These are phyloP conservation scores for Cercospora sp. DNA, from an alignment of 2,329 filamentous ascomycete species.

Conservation along the genomic window DNA sequence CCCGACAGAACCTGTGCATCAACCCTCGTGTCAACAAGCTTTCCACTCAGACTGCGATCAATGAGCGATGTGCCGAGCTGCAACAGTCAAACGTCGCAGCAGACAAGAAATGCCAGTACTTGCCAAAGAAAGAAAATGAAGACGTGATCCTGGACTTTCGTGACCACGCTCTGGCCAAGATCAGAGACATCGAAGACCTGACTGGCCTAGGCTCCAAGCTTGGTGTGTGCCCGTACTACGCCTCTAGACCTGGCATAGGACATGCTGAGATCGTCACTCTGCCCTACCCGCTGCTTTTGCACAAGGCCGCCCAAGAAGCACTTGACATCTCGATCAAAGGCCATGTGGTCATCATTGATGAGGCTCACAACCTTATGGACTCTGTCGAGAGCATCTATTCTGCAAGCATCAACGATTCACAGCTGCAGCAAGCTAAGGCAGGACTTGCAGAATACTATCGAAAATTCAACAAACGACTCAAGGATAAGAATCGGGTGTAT, in stretches of 20 bases:
- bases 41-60: conserved; percentile 74
- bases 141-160: conserved; percentile 75
- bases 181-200: conserved; percentile 93
- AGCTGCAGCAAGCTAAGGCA: conserved; percentile 69
- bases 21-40: conserved; percentile 78
- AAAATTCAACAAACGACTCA: conserved; percentile 83
- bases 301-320: conserved; percentile 83
- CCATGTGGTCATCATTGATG: conserved; percentile 92
- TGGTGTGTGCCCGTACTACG: conserved; percentile 91
- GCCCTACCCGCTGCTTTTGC: conserved; percentile 86
- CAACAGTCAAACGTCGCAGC: conserved; percentile 68
- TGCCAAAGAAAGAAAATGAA: conserved; percentile 76
- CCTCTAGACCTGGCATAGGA: conserved; percentile 79
- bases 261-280: conserved; percentile 79
- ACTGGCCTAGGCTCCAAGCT: conserved; percentile 74
- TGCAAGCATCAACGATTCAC: conserved; percentile 69
- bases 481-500: conserved; percentile 88
- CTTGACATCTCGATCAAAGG: conserved; percentile 81
- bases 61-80: conserved; percentile 86
- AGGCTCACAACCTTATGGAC: conserved; percentile 97
- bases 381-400: conserved; percentile 87
- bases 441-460: conserved; percentile 82
- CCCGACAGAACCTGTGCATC: conserved; percentile 85
- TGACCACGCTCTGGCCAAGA: conserved; percentile 77
- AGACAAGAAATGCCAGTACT: conserved; percentile 70